Evolutionary conservation across 164 flowering plant genomes (phyloP).

Genomic region (Nelumbo lutea): DNA sequence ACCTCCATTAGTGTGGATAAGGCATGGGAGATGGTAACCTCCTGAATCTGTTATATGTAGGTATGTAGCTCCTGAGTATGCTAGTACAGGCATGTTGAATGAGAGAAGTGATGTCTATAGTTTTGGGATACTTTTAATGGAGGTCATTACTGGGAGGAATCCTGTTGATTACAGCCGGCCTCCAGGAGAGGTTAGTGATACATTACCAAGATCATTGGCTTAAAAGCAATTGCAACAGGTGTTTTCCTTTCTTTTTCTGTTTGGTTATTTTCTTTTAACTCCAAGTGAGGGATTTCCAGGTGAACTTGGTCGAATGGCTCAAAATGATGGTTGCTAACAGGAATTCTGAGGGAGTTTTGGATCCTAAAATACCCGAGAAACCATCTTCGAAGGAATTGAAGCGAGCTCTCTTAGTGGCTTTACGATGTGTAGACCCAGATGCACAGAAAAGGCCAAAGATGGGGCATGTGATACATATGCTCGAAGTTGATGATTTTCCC

Average conservation of each 20-base stretch:
- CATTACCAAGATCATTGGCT: background rate
- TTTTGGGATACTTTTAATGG: constrained; percentile 67
- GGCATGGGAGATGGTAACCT: background rate
- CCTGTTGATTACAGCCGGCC: constrained; percentile 65
- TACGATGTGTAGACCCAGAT: constrained; percentile 66
- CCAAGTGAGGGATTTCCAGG: constrained; percentile 31
- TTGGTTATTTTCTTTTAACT: background rate
- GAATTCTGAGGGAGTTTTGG: constrained; percentile 58
- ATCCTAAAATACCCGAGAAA: constrained; percentile 55
- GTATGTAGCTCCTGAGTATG: constrained; percentile 74
- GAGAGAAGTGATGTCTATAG: constrained; percentile 67
- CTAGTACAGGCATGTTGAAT: constrained; percentile 69
- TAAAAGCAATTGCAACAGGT: background rate
- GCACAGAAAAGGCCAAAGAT: constrained; percentile 70
- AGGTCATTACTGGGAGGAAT: constrained; percentile 54
- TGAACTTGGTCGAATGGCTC: constrained; percentile 69
- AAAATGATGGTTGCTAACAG: constrained; percentile 56
- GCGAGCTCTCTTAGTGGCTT: constrained; percentile 60
- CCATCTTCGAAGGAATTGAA: constrained; percentile 59
- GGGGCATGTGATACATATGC: constrained; percentile 74
- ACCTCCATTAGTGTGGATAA: background rate
- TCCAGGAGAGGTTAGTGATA: constrained; percentile 52
- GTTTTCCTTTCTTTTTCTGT: background rate
- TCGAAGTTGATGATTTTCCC: constrained; percentile 53
- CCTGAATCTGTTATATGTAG: constrained; percentile 26